Evolutionary conservation across 2,329 filamentous ascomycete species (phyloP).

Genomic region (Paecilomyces sp.): DNA sequence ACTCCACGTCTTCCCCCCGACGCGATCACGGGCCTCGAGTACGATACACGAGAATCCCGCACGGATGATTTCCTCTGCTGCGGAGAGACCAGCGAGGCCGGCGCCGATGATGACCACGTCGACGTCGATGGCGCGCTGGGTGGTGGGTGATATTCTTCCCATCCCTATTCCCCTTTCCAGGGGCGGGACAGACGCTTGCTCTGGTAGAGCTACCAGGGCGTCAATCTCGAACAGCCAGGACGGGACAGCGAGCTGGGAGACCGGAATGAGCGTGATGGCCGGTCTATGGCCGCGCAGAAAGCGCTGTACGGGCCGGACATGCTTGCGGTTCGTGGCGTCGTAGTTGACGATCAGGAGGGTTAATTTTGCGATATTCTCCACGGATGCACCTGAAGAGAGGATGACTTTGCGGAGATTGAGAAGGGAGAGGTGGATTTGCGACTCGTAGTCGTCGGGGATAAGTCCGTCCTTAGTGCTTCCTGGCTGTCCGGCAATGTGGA

Average conservation of each 20-base stretch:
- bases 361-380: conserved; percentile 35
- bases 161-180: too few relatives aligned
- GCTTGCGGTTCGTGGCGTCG: conserved; percentile 27
- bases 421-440: conserved; percentile 35
- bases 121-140: conserved; percentile 3
- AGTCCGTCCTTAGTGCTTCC: conserved; percentile 24
- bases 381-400: conserved; percentile 26
- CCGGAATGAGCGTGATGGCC: conserved; percentile 35
- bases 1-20: conserved; percentile 36
- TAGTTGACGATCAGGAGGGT: conserved; percentile 41
- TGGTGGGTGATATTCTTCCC: background rate
- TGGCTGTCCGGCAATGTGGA: conserved; percentile 22
- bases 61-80: conserved; percentile 22
- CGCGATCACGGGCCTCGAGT: conserved; percentile 37
- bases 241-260: conserved; percentile 29
- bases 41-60: conserved; percentile 27
- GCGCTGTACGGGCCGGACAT: conserved; percentile 30
- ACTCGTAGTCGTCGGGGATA: conserved; percentile 32
- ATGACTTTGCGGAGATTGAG: conserved; percentile 32
- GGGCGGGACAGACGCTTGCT: background rate
- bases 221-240: conserved; percentile 38
- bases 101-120: conserved; percentile 32
- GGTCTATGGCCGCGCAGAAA: conserved; percentile 34
- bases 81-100: conserved; percentile 31
- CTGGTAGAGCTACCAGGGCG: conserved; percentile 12